Evolutionary conservation across 345 rosid species (phyloP).

Genomic region (Dimocarpus longan): DNA sequence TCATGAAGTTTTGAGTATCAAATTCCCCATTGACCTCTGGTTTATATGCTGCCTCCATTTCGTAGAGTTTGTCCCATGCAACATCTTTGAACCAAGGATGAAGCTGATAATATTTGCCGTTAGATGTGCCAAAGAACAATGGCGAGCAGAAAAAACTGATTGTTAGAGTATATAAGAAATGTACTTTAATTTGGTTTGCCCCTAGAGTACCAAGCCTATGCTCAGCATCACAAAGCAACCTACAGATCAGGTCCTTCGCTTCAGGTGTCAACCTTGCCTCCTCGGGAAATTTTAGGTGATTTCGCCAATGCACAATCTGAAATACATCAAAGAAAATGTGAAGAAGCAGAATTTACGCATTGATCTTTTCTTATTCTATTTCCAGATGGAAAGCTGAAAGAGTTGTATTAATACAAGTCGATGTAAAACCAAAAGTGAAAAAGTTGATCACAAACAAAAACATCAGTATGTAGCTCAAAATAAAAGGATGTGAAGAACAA

Average conservation of each 20-base stretch:
- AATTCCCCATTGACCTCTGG: conserved; percentile 84
- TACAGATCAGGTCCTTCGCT: conserved; percentile 75
- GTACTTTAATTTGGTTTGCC: conserved; percentile 71
- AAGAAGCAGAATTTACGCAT: neutral
- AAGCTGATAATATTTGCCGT: conserved; percentile 44
- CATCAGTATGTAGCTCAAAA: neutral
- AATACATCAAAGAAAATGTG: conserved; percentile 15
- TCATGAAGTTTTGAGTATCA: conserved; percentile 90
- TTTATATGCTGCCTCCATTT: conserved; percentile 88
- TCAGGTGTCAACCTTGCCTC: conserved; percentile 82
- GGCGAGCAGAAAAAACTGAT: conserved; percentile 15
- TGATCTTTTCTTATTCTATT: too few relatives aligned
- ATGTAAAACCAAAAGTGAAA: neutral
- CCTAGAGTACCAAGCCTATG: conserved; percentile 83
- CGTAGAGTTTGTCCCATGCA: conserved; percentile 77
- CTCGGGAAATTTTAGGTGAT: conserved; percentile 78
- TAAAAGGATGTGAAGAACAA: neutral
- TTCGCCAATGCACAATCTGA: conserved; percentile 90
- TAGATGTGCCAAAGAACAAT: conserved; percentile 19
- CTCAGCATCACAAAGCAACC: conserved; percentile 85
- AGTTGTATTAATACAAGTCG: neutral
- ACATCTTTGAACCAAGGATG: conserved; percentile 96
- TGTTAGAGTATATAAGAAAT: conserved; percentile 12
- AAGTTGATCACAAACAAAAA: neutral
- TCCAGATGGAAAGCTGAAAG: too few relatives aligned